Conservation (phyloP, 2,329 filamentous ascomycete species). For the Apiospora pterosperma region DNA sequence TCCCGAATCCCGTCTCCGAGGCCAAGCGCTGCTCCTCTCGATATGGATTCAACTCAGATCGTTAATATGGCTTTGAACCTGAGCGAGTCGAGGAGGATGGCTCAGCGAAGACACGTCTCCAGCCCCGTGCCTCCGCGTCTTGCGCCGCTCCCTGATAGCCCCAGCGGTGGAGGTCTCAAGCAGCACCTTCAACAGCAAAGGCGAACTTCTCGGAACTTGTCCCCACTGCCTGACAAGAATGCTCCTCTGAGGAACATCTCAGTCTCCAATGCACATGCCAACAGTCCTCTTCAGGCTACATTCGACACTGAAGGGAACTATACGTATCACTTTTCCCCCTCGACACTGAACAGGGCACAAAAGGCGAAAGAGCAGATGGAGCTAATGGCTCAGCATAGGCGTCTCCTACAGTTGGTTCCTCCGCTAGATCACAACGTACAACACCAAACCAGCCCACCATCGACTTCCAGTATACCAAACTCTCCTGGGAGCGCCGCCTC, state of each 20-base stretch:
- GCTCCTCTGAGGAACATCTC: constrained; percentile 36
- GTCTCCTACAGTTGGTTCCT: constrained; percentile 74
- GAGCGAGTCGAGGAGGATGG: constrained; percentile 73
- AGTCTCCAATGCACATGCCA: constrained; percentile 35
- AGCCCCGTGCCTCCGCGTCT: constrained; percentile 49
- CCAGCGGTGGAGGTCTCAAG: constrained; percentile 53
- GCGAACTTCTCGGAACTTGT: constrained; percentile 57
- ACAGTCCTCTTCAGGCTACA: constrained; percentile 43
- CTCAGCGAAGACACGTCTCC: constrained; percentile 52
- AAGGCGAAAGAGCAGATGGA: constrained; percentile 85
- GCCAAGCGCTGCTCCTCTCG: constrained; percentile 36
- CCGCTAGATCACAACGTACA: constrained; percentile 55
- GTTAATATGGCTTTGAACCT: constrained; percentile 89
- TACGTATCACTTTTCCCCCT: constrained; percentile 69
- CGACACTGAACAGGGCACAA: constrained; percentile 77
- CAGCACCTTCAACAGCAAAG: constrained; percentile 72
- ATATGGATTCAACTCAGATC: constrained; percentile 82
- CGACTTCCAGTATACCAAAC: constrained; percentile 37
- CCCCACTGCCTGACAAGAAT: constrained; percentile 50
- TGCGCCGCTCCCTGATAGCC: constrained; percentile 47
- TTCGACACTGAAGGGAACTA: constrained; percentile 49
- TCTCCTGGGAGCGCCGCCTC: constrained; percentile 32
- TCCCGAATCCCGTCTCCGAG: constrained; percentile 18
- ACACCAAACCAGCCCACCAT: constrained; percentile 29
- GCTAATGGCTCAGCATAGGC: constrained; percentile 78